phyloP scores from a whole-genome alignment of 208 protist species.

The Acanthamoeba culbertsoni region DNA sequence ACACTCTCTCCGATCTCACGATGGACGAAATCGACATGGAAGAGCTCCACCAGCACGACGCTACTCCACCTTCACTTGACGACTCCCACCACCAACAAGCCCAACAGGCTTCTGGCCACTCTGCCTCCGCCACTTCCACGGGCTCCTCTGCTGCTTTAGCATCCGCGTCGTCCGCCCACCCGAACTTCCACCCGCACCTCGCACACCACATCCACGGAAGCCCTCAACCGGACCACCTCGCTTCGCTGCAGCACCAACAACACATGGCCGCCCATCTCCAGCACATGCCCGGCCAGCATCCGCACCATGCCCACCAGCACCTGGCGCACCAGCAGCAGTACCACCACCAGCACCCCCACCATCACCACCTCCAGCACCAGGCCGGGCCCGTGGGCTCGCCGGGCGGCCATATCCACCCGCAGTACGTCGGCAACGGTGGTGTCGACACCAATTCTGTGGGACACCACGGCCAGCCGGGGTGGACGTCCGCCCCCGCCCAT shows the following conservation, averaged over 20 bases:
- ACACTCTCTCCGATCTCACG: not conserved
- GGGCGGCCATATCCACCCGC: not conserved
- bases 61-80: not conserved
- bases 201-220: not conserved
- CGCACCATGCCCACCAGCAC: not conserved
- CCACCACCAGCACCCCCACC: not conserved
- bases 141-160: not conserved
- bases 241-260: not conserved
- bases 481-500: not conserved
- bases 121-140: not conserved
- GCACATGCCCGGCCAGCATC: not conserved
- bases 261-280: not conserved
- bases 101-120: no score
- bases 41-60: constrained; percentile 17
- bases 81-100: no score
- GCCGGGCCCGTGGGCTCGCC: no score
- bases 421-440: not conserved
- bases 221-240: not conserved
- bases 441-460: not conserved
- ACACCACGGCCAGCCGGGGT: not conserved
- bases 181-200: not conserved
- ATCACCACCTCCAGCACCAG: not conserved
- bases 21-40: constrained; percentile 16
- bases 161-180: not conserved
- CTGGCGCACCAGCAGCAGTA: not conserved